Evolutionary conservation across 805 yeast genomes (phyloP), one percentile per base, ranked within the genome.

Genomic region (Yamadazyma laniorum): DNA sequence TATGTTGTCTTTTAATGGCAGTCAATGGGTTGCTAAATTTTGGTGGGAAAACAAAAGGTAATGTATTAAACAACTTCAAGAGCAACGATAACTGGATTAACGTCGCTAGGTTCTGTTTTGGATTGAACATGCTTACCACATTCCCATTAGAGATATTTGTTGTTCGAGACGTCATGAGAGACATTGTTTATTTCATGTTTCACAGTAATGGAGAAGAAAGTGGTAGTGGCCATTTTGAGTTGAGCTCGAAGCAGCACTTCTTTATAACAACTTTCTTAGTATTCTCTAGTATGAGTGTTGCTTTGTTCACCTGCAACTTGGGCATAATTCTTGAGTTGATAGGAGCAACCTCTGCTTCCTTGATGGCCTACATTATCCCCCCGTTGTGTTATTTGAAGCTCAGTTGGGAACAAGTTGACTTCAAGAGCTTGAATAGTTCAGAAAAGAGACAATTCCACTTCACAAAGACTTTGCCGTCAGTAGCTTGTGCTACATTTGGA

Each of bases 71-170:
- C 63, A 91, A 90, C 58, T 91, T 91, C 59, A 85, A 87, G 5
- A 70, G 78, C 33, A 74, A 77, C 53, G 95, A 89, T 53, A 60
- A 72, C 45, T 69, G 83, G 61, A 85, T 85, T 32, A 91, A 90
- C 51, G 66, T 91, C 25, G 97, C 98, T 0, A 72, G 98, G 37
- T 76, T 90, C 46, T 86, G 96, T 50, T 89, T 89, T 58, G 96
- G 96, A 0, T 69, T 89, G 51, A 89, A 89, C 53, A 89, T 89
- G 96, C 67, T 89, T 34, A 89, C 96, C 0, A 89, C 96, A 0
- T 81, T 85, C 48, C 98, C 98, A 0, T 59, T 90, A 36, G 98
- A 90, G 58, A 77, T 90, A 0, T 90, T 89, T 57, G 98, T 91
- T 2, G 80, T 93, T 22, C 66, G 97, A 45, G 95, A 90, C 49